Conservation (phyloP, 2,329 filamentous ascomycete species). For the Trichoderma sp. region DNA sequence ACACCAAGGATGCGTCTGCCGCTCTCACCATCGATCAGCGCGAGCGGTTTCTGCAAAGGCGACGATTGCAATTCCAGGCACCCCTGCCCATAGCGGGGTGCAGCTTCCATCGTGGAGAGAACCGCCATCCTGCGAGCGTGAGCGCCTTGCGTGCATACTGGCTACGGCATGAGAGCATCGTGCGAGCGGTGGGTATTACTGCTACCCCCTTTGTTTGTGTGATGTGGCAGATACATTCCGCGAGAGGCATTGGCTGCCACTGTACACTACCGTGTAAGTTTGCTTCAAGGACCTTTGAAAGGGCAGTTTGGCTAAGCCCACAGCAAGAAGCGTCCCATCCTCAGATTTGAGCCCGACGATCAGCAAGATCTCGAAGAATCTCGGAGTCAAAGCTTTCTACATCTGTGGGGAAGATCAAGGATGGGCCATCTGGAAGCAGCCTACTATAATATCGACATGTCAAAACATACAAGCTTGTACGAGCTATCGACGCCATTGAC, state of each 20-base stretch:
- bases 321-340: background rate
- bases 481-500: constrained; percentile 16
- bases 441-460: background rate
- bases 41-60: constrained; percentile 7
- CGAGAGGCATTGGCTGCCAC: background rate
- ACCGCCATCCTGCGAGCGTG: background rate
- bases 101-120: constrained; percentile 9
- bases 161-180: background rate
- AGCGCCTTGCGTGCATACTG: no score
- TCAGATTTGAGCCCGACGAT: background rate
- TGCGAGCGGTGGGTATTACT: background rate
- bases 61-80: constrained; percentile 16
- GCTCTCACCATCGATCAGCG: constrained; percentile 1
- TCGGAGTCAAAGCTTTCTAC: constrained; percentile 17
- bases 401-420: background rate
- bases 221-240: background rate
- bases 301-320: background rate
- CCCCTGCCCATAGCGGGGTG: constrained; percentile 12
- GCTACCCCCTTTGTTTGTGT: background rate
- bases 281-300: background rate
- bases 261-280: background rate
- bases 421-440: background rate
- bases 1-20: background rate
- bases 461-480: background rate
- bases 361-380: constrained; percentile 11